phyloP scores from a whole-genome alignment of 2,329 filamentous ascomycete genomes.

The Esteya vermicola region DNA sequence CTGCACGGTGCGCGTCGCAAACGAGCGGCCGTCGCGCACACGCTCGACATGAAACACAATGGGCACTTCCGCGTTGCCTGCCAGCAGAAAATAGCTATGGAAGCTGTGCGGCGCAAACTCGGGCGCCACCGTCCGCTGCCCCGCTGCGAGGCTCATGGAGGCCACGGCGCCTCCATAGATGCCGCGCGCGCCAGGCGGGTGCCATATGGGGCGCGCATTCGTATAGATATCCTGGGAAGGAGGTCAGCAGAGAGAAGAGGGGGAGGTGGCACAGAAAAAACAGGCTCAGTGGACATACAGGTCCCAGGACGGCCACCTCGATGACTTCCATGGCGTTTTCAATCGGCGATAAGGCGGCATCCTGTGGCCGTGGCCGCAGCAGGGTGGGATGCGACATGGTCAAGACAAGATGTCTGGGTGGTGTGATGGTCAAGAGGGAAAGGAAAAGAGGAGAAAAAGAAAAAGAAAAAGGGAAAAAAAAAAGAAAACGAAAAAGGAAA shows the following conservation, averaged over 20 bases:
- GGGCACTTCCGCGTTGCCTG: constrained; percentile 70
- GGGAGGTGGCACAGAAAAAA: background rate
- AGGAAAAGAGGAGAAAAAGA: background rate
- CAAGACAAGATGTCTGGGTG: too few species aligned
- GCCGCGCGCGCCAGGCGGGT: constrained; percentile 78
- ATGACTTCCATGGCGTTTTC: constrained; percentile 85
- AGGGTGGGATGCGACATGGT: constrained; percentile 33
- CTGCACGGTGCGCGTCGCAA: constrained; percentile 89
- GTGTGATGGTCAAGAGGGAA: background rate
- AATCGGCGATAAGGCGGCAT: constrained; percentile 62
- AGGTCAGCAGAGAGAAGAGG: background rate
- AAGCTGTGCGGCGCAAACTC: constrained; percentile 84
- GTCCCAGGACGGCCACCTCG: constrained; percentile 60
- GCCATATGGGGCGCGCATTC: constrained; percentile 84
- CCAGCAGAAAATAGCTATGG: constrained; percentile 98
- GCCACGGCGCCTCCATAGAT: constrained; percentile 92
- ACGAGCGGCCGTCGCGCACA: constrained; percentile 79
- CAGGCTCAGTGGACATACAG: constrained; percentile 34
- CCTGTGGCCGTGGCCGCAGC: constrained; percentile 59
- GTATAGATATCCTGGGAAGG: constrained; percentile 73
- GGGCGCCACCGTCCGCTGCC: constrained; percentile 69
- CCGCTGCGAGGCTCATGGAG: constrained; percentile 77
- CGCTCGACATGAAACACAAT: constrained; percentile 92
- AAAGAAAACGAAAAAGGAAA: background rate
- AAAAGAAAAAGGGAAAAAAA: background rate